Evolutionary conservation across 1,284 basidiomycete species (phyloP), one percentile per base, ranked within the genome.

Genomic region (Sanghuangporus baumii): DNA sequence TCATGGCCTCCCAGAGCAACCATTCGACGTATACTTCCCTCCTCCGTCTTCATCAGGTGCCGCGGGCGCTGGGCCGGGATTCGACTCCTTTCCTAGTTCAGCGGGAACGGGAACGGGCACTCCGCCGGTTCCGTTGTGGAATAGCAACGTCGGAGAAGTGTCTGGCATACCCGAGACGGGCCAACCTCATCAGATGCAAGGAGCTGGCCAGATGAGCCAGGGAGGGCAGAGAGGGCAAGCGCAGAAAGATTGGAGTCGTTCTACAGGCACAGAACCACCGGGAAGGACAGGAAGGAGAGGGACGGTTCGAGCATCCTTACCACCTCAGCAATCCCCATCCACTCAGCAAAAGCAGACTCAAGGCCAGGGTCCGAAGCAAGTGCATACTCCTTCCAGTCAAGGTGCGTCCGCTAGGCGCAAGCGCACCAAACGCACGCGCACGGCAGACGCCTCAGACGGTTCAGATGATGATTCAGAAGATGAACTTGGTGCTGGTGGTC

Each of bases 21-120:
- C 52, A 48, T 51, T 38, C 55, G 55, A 50, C 47, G 51, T 54
- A 3, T 54, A 54, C 18, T 37, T 54, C 52, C 52, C 52, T 34
- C 52, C 52, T 54, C 52, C 52, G 3, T 54, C 52, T 5, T 54
- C 51, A 3, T 54, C 51, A 8, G 26, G 31, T 34, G 31, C 14
- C 37, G 43, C 31, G 6, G 14, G 11, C 7, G 52, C 14, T 26
- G 55, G 46, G 6, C 14, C 34, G 5, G 55, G 31, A 34, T 57
- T 62, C 55, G 61, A 57, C 14, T 37, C 56, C 6, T 54, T 50
- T 52, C 37, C 31, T 9, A 55, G 52, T 26, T 37, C 59, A 20
- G 50, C 59, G 36, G 52, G 59, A 8, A 46, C 60, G n/a, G 51
- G 52, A 6, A 43, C 60, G 4, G 52, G 51, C 1, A 61, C 60